Evolutionary conservation across 2,329 filamentous ascomycete species (phyloP).

Genomic region (Allantophomopsis lycopodina): DNA sequence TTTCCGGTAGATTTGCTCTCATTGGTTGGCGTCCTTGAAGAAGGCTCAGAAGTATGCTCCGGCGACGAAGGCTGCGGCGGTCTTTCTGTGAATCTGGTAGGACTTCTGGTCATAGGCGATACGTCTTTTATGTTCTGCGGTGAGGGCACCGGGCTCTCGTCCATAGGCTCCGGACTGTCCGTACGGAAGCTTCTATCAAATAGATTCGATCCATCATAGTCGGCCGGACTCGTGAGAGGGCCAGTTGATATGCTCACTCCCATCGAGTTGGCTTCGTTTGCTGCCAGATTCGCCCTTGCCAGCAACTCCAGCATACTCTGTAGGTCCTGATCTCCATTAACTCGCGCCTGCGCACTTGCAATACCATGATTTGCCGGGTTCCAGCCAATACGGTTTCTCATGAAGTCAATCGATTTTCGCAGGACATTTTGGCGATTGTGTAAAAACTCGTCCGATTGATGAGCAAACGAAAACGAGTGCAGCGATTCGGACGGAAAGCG

Average conservation of each 20-base stretch:
- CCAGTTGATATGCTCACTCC: constrained; percentile 33
- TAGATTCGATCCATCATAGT: constrained; percentile 54
- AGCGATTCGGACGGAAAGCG: constrained; percentile 92
- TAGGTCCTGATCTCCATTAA: constrained; percentile 71
- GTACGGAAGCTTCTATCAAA: constrained; percentile 71
- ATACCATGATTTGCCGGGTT: constrained; percentile 57
- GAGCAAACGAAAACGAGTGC: constrained; percentile 96
- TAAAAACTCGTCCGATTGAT: constrained; percentile 84
- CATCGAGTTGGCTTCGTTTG: constrained; percentile 40
- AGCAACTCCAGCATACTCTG: constrained; percentile 86
- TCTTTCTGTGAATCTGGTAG: constrained; percentile 4
- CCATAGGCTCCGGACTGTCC: constrained; percentile 31
- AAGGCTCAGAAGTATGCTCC: constrained; percentile 25
- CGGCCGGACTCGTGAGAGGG: constrained; percentile 70
- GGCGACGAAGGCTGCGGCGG: too few species aligned
- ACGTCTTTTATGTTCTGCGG: constrained; percentile 9
- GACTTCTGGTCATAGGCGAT: constrained; percentile 8
- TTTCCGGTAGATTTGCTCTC: constrained; percentile 37
- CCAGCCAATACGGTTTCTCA: constrained; percentile 77
- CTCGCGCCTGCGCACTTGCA: constrained; percentile 69
- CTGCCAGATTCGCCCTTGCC: constrained; percentile 67
- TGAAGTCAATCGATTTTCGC: constrained; percentile 90
- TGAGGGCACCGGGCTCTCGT: constrained; percentile 11
- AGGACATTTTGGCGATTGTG: constrained; percentile 87
- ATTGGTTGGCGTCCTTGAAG: constrained; percentile 39